These are phyloP conservation scores for Saksenaea vasiformis DNA, from an alignment of 371 early-diverging fungal species.

Conservation along the genomic window DNA sequence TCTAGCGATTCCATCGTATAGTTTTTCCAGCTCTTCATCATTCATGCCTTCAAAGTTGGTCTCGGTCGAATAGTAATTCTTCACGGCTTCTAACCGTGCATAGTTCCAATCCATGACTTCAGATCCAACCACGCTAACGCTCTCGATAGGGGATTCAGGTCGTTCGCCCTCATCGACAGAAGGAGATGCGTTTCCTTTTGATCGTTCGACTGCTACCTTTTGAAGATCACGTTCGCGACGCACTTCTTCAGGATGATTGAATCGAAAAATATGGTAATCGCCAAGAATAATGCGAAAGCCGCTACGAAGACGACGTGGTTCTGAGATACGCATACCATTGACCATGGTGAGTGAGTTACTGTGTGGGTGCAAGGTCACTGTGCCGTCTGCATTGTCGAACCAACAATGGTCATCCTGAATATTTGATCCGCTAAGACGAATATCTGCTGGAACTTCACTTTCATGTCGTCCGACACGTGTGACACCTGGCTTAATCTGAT, in stretches of 20 bases:
- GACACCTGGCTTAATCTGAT: slow-evolving; percentile 78
- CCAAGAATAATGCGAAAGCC: slow-evolving; percentile 86
- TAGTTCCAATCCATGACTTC: slow-evolving; percentile 79
- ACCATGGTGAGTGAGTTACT: slow-evolving; percentile 69
- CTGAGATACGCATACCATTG: slow-evolving; percentile 71
- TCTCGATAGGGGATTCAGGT: slow-evolving; percentile 60
- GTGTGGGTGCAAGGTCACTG: slow-evolving; percentile 70
- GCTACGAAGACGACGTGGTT: slow-evolving; percentile 65
- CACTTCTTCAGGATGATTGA: slow-evolving; percentile 86
- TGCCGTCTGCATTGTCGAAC: slow-evolving; percentile 68
- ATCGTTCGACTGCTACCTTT: slow-evolving; percentile 8
- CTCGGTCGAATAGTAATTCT: slow-evolving; percentile 50
- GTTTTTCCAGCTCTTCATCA: slow-evolving; percentile 61
- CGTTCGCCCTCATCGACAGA: slow-evolving; percentile 35
- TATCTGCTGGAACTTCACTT: slow-evolving; percentile 52
- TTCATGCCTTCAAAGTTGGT: slow-evolving; percentile 50
- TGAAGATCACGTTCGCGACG: slow-evolving; percentile 64
- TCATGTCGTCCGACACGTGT: slow-evolving; percentile 72
- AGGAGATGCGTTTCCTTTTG: slow-evolving; percentile 1
- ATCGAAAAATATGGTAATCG: slow-evolving; percentile 80
- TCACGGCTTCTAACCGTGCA: slow-evolving; percentile 71
- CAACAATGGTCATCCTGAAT: slow-evolving; percentile 76
- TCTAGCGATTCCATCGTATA: slow-evolving; percentile 60
- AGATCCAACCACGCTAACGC: slow-evolving; percentile 18
- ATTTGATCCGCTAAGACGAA: slow-evolving; percentile 71